These are phyloP conservation scores for Yarrowia sp. DNA, from an alignment of 805 yeast genomes.

Conservation along the genomic window DNA sequence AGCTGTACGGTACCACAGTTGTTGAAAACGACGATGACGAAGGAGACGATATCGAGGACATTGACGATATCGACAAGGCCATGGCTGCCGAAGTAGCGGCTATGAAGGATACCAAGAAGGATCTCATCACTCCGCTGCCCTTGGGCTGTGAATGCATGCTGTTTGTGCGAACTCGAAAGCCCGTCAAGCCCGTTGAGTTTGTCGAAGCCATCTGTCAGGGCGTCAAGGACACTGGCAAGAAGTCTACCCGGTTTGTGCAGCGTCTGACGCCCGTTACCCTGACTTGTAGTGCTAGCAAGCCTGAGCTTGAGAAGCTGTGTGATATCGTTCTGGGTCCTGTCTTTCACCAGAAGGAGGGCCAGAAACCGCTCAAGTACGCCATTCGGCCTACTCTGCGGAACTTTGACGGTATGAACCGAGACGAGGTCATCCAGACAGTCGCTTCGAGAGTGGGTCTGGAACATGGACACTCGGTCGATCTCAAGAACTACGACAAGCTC, in stretches of 20 bases:
- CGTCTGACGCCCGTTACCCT: conserved; percentile 79
- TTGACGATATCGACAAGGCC: conserved; percentile 65
- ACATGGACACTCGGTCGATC: conserved; percentile 77
- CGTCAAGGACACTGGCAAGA: conserved; percentile 53
- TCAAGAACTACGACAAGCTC: conserved; percentile 78
- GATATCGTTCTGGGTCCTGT: conserved; percentile 67
- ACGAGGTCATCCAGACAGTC: conserved; percentile 72
- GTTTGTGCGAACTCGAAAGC: conserved; percentile 79
- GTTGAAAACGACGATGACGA: conserved; percentile 54
- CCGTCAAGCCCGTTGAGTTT: conserved; percentile 78
- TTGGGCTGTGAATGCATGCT: conserved; percentile 60
- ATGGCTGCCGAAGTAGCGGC: conserved; percentile 69
- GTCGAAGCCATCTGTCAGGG: conserved; percentile 71
- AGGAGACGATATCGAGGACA: conserved; percentile 54
- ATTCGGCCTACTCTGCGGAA: conserved; percentile 80
- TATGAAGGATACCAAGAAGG: conserved; percentile 54
- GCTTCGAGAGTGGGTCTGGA: conserved; percentile 76
- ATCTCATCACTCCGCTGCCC: conserved; percentile 43
- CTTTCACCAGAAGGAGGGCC: conserved; percentile 60
- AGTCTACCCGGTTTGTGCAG: conserved; percentile 78
- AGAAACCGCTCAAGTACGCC: conserved; percentile 64
- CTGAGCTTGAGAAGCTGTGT: conserved; percentile 69
- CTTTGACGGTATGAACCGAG: conserved; percentile 73
- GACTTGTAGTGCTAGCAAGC: conserved; percentile 74
- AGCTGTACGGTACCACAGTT: conserved; percentile 2